Conservation (phyloP, 306 rosid genomes). For the Castanopsis chinensis region DNA sequence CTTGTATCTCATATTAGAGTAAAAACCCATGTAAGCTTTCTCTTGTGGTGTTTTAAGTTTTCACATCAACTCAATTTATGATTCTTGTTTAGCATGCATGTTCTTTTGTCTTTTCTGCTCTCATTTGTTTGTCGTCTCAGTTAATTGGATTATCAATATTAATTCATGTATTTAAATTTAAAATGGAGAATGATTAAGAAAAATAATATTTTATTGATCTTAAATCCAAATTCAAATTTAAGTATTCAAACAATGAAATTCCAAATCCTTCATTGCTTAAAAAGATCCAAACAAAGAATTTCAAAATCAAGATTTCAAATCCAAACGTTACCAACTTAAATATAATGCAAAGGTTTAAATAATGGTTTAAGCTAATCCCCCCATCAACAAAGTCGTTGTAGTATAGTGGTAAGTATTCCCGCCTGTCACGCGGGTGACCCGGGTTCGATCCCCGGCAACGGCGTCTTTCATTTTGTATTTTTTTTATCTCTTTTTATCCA, state of each 20-base stretch:
- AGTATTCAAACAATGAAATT: no score
- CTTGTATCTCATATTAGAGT: not conserved
- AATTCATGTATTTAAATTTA: no score
- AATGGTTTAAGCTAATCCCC: accelerated
- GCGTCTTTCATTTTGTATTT: not conserved
- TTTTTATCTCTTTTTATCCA: not conserved
- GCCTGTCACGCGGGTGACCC: constrained; percentile 58
- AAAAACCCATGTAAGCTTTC: not conserved
- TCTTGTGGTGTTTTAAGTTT: not conserved
- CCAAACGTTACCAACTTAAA: no score
- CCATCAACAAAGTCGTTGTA: constrained; percentile 21
- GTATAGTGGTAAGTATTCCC: constrained; percentile 50
- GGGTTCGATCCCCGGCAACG: constrained; percentile 55
- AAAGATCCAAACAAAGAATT: no score
- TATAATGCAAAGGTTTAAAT: no score
- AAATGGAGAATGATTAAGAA: no score
- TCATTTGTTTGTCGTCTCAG: not conserved
- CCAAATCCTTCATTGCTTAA: no score
- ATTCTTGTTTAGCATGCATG: not conserved
- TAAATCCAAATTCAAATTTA: no score
- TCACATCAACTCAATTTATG: not conserved
- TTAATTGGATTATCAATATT: not conserved
- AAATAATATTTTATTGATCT: no score
- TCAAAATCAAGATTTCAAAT: no score
- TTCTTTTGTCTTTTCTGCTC: not conserved